Base-by-base conservation (phyloP, 2,329 filamentous ascomycete genomes). In the Talaromyces marneffei region DNA sequence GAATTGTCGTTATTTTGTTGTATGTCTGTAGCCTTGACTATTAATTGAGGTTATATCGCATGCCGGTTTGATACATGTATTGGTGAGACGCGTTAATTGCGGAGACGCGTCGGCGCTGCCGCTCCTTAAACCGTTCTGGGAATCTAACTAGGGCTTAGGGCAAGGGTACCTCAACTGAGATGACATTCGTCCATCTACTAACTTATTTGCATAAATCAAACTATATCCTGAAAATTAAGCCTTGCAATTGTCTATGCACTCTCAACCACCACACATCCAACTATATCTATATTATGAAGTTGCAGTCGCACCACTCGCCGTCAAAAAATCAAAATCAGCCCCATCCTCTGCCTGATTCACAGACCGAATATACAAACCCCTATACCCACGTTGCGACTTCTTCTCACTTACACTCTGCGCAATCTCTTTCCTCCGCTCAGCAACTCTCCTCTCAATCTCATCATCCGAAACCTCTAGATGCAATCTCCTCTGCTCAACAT, bases 341-440 rank as follows among this genome's bases (percentile, higher is more conserved):
- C 76, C 76, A 12, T 75, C 68, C 60, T 78, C 71, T 4, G 75
- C 74, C 62, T 78, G 75, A 46, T 77, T 78, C 23, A 78, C 76
- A n/a, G 72, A 71, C 50, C 75, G 69, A 62, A 76, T 73, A 65
- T 78, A 78, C 48, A 78, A 66, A 3, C 72, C 75, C 6, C 73
- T 70, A 65, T 78, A 78, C 6, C 76, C 76, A 62, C 76, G 65
- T 56, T 67, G 39, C 25, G 50, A 5, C 18, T 23, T 39, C 5
- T 29, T 59, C 10, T 37, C 3, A 1, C 2, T 9, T 5, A 59
- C 6, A 35, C 25, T 37, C 69, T 71, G 37, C 67, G 66, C 57
- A 35, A 62, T 35, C 5, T 27, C 46, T 8, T 20, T n/a, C 25
- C 18, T 57, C 8, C 69, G 70, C 56, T 71, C 66, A 20, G 67